Evolutionary conservation across 2,329 filamentous ascomycete species (phyloP), one percentile per base, ranked within the genome.

Genomic region (Fusarium hostae): DNA sequence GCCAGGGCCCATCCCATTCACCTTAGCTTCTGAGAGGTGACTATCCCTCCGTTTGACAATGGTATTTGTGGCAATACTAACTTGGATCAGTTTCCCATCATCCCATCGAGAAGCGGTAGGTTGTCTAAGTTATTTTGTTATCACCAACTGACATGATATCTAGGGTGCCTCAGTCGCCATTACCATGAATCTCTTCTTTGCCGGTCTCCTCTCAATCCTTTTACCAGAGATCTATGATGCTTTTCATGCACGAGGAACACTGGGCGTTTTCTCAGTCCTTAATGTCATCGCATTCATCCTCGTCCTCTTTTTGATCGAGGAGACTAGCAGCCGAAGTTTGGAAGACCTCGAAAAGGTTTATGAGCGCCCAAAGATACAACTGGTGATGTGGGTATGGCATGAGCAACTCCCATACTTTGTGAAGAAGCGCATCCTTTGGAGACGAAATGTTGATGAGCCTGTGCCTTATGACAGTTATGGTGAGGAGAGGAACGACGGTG

Each of bases 61-160:
- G 5, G 9, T 2, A 13, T n/a, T 12, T 40, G 9, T 11, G 13
- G 20, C 3, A 40, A 43, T 2, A 4, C 24, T 45, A 6, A 45
- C 18, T 20, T 20, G 24, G 3, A 16, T 16, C 5, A 45, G 51
- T 16, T 43, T 55, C 20, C 51, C 51, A 1, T 55, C 39, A 5
- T 55, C 37, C 11, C 51, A 55, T 18, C 51, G 51, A 10, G 51
- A 55, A 43, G 51, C 51, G 2, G 51, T 40, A 43, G 9, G 51
- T 20, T 4, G 2, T 35, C 20, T 30, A 12, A 22, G 16, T 15
- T 10, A n/a, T 10, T 16, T 16, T 6, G 28, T 34, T 3, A 11
- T 50, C 9, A 34, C 12, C 9, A 12, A 34, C 45, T 50, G 12
- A 50, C 45, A 9, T 9, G 20, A n/a, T 13, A 32, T 15, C 12